Percentiles rank a stretch among this genome's conserved stretches.
phyloP scores from a whole-genome alignment of 768 basidiomycete genomes.

The Podaxis sp. region DNA sequence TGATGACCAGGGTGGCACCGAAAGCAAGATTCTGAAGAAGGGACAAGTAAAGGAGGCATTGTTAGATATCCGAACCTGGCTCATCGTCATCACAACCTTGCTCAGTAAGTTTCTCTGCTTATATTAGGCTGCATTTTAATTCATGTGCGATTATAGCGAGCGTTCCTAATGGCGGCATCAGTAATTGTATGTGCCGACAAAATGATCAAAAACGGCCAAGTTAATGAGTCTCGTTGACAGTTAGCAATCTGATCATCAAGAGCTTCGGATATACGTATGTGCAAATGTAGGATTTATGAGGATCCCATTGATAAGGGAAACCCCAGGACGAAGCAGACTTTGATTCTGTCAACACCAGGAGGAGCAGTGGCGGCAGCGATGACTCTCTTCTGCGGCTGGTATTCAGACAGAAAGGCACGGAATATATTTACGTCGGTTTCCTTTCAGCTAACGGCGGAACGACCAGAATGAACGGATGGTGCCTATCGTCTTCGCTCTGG shows the following conservation, averaged over 20 bases:
- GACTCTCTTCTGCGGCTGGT: constrained; percentile 55
- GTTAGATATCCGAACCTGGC: constrained; percentile 54
- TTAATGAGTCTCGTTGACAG: constrained; percentile 21
- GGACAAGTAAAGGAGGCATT: constrained; percentile 56
- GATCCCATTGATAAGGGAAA: background rate
- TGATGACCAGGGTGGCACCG: constrained; percentile 61
- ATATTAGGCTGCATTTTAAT: background rate
- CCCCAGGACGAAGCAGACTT: constrained; percentile 49
- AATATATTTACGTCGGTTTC: background rate
- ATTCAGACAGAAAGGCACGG: constrained; percentile 56
- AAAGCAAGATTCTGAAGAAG: constrained; percentile 56
- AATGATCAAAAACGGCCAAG: background rate
- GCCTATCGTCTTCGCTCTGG: constrained; percentile 51
- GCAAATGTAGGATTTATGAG: background rate
- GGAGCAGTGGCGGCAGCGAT: constrained; percentile 47
- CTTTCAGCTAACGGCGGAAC: background rate
- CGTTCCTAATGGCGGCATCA: constrained; percentile 60
- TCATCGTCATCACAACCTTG: constrained; percentile 55
- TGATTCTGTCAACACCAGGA: constrained; percentile 54
- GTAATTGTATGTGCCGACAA: constrained; percentile 44
- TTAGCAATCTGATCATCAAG: constrained; percentile 60
- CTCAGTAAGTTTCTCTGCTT: constrained; percentile 37
- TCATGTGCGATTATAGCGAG: constrained; percentile 37
- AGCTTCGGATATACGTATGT: constrained; percentile 60
- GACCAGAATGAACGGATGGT: constrained; percentile 52